Base-by-base conservation (phyloP, 2,329 filamentous ascomycete species). In the Aspergillus sp. region DNA sequence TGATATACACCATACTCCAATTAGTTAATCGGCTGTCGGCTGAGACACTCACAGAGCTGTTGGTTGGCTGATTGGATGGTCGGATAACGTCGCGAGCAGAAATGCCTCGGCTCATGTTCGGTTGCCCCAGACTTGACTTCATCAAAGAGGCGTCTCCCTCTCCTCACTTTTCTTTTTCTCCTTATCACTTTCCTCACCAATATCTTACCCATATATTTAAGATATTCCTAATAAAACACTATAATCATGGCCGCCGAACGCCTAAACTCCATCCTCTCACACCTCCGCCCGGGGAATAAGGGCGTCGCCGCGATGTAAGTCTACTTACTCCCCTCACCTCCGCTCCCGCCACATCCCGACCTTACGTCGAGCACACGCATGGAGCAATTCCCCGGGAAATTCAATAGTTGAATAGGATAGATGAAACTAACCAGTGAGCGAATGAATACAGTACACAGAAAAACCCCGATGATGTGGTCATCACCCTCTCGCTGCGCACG, bases 391-490 rank as follows among this genome's bases (percentile, higher is more conserved):
- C 9, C 27, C 27, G 27, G 9, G 9, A 27, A 31, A 9, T 31
- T 31, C 9, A 31, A 31, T 31, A 31, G 27, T 31, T 31, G 27
- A 31, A 31, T 31, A 31, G 27, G 4, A 11, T 11, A 31, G 9
- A 31, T 11, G 27, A 31, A 27, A 31, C 27, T 31, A 31, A 31
- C 27, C 27, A 31, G 27, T 31, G 23, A 24, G 1, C 23, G 23
- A 24, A 24, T 2, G 23, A 44, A 27, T 3, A 3, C 40, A 96
- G 92, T 71, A 92, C 90, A 57, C 87, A 90, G 67, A 93, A 98
- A 82, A 96, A 96, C 76, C 86, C 93, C 66, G 93, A 98, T 74
- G 95, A 99, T 80, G 84, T 99, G 55, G 95, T 99, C 73, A 96
- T 98, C 72, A 99, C 95, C 7, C 86, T 96, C 58, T 93, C 93